Conservation (phyloP, 495 filamentous ascomycete species). For the Neurospora sp. region DNA sequence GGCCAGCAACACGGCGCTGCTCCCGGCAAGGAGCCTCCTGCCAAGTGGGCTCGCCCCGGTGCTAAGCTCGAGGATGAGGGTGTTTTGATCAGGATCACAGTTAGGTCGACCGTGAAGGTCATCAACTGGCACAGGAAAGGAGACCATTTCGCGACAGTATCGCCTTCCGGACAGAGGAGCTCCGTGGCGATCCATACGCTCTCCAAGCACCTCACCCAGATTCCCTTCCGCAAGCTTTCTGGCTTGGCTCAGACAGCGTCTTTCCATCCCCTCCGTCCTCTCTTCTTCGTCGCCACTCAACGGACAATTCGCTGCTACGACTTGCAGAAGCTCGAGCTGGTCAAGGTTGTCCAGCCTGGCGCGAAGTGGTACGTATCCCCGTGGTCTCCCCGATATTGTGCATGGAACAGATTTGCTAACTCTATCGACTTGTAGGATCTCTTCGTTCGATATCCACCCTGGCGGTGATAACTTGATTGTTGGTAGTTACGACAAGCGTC, state of each 20-base stretch:
- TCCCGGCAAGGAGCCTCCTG: conserved; percentile 64
- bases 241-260: conserved; percentile 80
- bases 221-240: conserved; percentile 79
- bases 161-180: conserved; percentile 61
- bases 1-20: conserved; percentile 46
- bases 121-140: conserved; percentile 90
- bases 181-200: conserved; percentile 95
- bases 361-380: conserved; percentile 42
- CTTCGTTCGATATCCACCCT: conserved; percentile 84
- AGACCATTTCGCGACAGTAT: conserved; percentile 90
- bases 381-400: not conserved
- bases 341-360: conserved; percentile 86
- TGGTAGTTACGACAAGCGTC: conserved; percentile 82
- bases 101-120: conserved; percentile 78
- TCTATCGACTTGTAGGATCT: conserved; percentile 57
- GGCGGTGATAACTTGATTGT: conserved; percentile 89
- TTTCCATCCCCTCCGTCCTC: conserved; percentile 87
- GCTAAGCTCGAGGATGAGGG: conserved; percentile 63
- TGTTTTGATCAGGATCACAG: conserved; percentile 64
- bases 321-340: conserved; percentile 72
- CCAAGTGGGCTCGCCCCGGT: conserved; percentile 74
- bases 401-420: conserved; percentile 1
- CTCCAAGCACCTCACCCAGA: conserved; percentile 87
- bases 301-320: conserved; percentile 87
- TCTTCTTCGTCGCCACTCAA: conserved; percentile 94